Evolutionary conservation across 1,139 yeast species (phyloP).

Genomic region (Candida sanyaensis): DNA sequence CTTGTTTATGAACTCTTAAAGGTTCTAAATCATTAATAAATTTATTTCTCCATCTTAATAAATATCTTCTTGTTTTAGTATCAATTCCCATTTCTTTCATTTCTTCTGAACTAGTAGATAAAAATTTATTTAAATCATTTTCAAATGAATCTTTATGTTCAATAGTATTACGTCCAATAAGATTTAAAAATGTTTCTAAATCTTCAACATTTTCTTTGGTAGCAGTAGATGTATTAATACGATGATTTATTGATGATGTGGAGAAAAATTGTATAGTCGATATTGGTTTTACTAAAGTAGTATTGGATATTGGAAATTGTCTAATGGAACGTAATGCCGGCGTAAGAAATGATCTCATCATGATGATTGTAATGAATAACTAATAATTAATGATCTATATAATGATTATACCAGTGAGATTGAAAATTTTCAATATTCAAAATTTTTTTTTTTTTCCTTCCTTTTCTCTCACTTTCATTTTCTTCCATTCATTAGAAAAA

Average conservation of each 20-base stretch:
- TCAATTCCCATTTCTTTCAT: constrained; percentile 85
- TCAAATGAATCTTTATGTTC: constrained; percentile 77
- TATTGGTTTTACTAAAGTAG: background rate
- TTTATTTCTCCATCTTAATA: constrained; percentile 53
- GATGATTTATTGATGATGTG: constrained; percentile 20
- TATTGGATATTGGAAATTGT: background rate
- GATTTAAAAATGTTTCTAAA: constrained; percentile 65
- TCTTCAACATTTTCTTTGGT: constrained; percentile 66
- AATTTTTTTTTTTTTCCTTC: constrained; percentile 1
- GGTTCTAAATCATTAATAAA: constrained; percentile 58
- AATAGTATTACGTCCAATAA: constrained; percentile 72
- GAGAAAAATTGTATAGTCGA: constrained; percentile 10
- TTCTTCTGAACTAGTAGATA: constrained; percentile 52
- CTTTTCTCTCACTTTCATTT: too few relatives aligned
- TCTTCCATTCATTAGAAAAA: too few relatives aligned
- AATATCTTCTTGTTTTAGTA: constrained; percentile 66
- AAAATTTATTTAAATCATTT: constrained; percentile 68
- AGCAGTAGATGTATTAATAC: constrained; percentile 41
- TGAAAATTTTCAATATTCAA: constrained; percentile 2
- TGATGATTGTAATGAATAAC: background rate
- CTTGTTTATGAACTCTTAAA: constrained; percentile 59
- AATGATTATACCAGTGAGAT: too few relatives aligned
- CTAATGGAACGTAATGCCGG: background rate
- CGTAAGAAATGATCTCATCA: constrained; percentile 11
- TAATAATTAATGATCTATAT: background rate